Conservation (phyloP, 208 protist species). For the Strigomonas culicis region DNA sequence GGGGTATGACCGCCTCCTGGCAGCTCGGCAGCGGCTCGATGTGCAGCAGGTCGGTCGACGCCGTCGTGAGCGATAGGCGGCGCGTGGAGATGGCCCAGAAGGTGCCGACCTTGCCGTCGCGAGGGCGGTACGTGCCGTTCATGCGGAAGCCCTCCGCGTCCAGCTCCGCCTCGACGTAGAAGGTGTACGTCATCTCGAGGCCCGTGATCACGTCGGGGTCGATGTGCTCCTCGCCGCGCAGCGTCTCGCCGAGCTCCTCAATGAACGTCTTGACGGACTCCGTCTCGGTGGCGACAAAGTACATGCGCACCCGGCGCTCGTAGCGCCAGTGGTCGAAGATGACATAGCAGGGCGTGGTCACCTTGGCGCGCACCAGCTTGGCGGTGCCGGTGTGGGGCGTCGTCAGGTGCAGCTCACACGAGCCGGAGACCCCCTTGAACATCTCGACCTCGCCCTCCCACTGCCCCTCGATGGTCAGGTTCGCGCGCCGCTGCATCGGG, state of each 20-base stretch:
- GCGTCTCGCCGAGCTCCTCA: background rate
- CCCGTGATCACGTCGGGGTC: background rate
- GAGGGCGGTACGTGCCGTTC: constrained; percentile 51
- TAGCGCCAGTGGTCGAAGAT: constrained; percentile 65
- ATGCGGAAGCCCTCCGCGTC: constrained; percentile 78
- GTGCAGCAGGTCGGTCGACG: constrained; percentile 45
- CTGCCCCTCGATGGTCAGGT: constrained; percentile 53
- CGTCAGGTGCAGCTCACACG: constrained; percentile 2
- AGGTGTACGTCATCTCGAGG: constrained; percentile 14
- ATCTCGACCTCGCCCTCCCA: constrained; percentile 41
- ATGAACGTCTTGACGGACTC: background rate
- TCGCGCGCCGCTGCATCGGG: constrained; percentile 13
- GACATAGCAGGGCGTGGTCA: constrained; percentile 23
- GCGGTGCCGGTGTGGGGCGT: constrained; percentile 8
- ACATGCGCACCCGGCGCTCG: constrained; percentile 41
- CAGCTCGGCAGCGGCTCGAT: constrained; percentile 81
- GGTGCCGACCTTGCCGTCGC: constrained; percentile 43
- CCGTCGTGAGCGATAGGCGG: constrained; percentile 33
- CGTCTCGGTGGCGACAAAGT: constrained; percentile 20
- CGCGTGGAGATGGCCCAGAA: constrained; percentile 54
- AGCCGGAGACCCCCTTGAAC: background rate
- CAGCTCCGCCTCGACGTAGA: constrained; percentile 40
- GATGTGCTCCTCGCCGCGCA: background rate
- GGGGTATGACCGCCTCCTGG: constrained; percentile 47
- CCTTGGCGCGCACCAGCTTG: constrained; percentile 14